Evolutionary conservation across 768 basidiomycete species (phyloP), one percentile per base, ranked within the genome.

Genomic region (Lactarius psammicola): DNA sequence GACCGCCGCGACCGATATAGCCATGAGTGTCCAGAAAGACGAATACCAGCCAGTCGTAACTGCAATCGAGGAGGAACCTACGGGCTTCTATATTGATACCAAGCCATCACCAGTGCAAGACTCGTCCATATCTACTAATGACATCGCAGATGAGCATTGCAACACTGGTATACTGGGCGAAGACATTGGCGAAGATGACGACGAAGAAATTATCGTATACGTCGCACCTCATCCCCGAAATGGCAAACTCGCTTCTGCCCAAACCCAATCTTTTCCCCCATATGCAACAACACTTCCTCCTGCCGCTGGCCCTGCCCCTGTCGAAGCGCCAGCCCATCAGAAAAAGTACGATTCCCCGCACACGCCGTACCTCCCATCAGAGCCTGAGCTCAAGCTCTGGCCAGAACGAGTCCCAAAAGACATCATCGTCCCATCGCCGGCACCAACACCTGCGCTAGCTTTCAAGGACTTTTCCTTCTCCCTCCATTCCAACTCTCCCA

Each of bases 181-280:
- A 60, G 62, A 49, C 31, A 59, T 56, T 23, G 68, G 70, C 33
- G 71, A 68, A 11, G 85, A 86, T 36, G 87, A 89, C 11, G 85
- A 86, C 34, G 87, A 89, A 23, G 90, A 92, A 63, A 72, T 83
- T 3, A 90, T 92, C 62, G 89, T 92, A 11, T 92, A 92, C 71
- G 86, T 85, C 30, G 89, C 89, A 0, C 90, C 90, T 0, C 83
- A 89, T 71, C 90, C 89, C 5, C 83, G 87, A 18, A 67, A 34
- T 51, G 59, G 61, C 40, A 38, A 54, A 17, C 51, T 54, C 6
- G 2, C 8, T 8, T 31, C 59, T 11, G 28, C 33, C 30, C 20
- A 13, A 3, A 33, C 20, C 40, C 46, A 51, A 10, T 20, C 56
- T 40, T 56, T 33, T 34, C 49, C 51, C 4, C 5, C 42, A 9